Evolutionary conservation across 306 rosid species (phyloP).

Genomic region (Gleditsia sinensis): DNA sequence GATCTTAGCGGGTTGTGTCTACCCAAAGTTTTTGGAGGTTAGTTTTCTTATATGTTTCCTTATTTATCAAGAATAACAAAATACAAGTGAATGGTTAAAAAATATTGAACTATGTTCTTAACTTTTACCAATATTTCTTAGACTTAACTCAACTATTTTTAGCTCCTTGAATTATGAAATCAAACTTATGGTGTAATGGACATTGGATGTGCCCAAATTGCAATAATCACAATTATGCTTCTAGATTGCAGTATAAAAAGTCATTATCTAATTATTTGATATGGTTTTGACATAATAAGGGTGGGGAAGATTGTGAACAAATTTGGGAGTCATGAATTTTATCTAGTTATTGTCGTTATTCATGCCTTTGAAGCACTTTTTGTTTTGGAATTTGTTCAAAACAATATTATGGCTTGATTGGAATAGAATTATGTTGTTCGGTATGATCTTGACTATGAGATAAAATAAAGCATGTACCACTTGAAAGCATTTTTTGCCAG

Average conservation of each 20-base stretch:
- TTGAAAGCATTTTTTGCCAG: too few species aligned
- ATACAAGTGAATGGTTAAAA: background rate
- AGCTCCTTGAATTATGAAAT: conserved; percentile 39
- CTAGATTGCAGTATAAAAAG: conserved; percentile 66
- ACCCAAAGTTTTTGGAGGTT: too few species aligned
- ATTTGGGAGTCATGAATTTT: background rate
- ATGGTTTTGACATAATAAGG: background rate
- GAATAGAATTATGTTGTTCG: too few species aligned
- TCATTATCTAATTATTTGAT: conserved; percentile 14
- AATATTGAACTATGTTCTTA: background rate
- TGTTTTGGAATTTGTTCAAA: too few species aligned
- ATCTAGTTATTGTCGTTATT: background rate
- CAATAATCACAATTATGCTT: conserved; percentile 68
- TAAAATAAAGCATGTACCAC: too few species aligned
- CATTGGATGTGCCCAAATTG: conserved; percentile 77
- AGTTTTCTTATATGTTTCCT: too few species aligned
- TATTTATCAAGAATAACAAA: too few species aligned
- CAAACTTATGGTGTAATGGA: conserved; percentile 69
- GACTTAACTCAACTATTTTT: background rate
- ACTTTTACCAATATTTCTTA: background rate
- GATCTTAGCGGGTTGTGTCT: too few species aligned
- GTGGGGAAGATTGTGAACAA: background rate
- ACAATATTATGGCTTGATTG: too few species aligned
- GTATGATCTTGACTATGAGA: too few species aligned
- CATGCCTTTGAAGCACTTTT: background rate